These are phyloP conservation scores for Chrysanthemum seticuspe DNA, from an alignment of 129 eudicot species.

Conservation along the genomic window DNA sequence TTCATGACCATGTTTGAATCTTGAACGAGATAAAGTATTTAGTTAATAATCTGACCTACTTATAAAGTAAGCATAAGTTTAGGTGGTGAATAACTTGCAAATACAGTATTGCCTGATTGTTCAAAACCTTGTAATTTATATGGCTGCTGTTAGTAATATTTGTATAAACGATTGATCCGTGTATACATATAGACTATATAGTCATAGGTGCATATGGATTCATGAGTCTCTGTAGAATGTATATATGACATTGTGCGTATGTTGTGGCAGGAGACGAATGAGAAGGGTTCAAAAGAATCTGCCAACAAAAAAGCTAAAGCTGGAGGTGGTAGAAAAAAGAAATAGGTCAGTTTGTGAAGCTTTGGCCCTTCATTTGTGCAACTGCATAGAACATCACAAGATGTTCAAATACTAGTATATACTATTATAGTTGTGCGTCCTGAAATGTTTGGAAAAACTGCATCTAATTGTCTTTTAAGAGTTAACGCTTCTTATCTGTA, in stretches of 20 bases:
- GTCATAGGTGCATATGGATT: not conserved
- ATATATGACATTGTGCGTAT: constrained; percentile 2
- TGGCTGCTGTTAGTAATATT: too few relatives aligned
- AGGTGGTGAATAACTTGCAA: too few relatives aligned
- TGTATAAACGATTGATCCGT: too few relatives aligned
- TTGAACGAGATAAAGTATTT: constrained; percentile 3
- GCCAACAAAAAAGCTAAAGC: constrained; percentile 66
- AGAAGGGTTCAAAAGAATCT: constrained; percentile 52
- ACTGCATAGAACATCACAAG: not conserved
- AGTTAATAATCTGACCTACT: not conserved
- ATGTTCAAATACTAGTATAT: not conserved
- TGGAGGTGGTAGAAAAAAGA: constrained; percentile 60
- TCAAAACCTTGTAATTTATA: too few relatives aligned
- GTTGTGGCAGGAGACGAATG: constrained; percentile 43
- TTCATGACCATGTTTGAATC: not conserved
- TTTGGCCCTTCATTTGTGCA: not conserved
- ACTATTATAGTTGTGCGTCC: not conserved
- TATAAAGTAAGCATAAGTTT: too few relatives aligned
- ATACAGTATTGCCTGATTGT: too few relatives aligned
- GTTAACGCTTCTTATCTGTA: not conserved
- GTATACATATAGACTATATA: too few relatives aligned
- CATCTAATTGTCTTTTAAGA: not conserved
- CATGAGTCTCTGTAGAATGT: constrained; percentile 1
- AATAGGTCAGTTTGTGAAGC: constrained; percentile 32
- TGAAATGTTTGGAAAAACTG: not conserved